phyloP scores from a whole-genome alignment of 2,329 filamentous ascomycete genomes.

The Penicillium sp. region DNA sequence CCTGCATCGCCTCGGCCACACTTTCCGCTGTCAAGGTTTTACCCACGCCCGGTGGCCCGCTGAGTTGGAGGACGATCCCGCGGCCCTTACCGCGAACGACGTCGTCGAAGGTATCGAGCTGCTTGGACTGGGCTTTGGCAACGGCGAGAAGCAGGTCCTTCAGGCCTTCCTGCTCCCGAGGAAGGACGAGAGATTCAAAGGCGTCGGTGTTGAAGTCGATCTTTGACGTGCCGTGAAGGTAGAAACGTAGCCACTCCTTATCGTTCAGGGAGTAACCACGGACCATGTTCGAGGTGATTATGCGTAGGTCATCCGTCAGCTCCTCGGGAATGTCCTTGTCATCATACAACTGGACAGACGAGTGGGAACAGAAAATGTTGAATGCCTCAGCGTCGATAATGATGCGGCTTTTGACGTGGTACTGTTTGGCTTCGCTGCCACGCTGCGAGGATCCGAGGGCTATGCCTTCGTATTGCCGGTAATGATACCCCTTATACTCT shows the following conservation, averaged over 20 bases:
- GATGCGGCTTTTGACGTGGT: slow-evolving; percentile 50
- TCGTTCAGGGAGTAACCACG: slow-evolving; percentile 52
- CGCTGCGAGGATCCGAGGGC: slow-evolving; percentile 33
- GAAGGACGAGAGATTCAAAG: slow-evolving; percentile 53
- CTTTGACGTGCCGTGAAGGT: slow-evolving; percentile 41
- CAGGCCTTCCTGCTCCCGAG: slow-evolving; percentile 38
- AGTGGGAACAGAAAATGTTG: slow-evolving; percentile 49
- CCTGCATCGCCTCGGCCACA: slow-evolving; percentile 53
- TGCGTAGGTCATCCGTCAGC: slow-evolving; percentile 44
- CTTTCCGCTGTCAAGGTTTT: slow-evolving; percentile 57
- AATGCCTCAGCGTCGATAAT: slow-evolving; percentile 56
- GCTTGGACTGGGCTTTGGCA: slow-evolving; percentile 45
- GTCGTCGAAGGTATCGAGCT: slow-evolving; percentile 49
- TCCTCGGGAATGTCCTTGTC: slow-evolving; percentile 20
- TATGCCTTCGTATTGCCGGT: slow-evolving; percentile 53
- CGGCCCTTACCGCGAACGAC: slow-evolving; percentile 55
- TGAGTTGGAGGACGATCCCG: slow-evolving; percentile 55
- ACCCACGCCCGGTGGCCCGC: slow-evolving; percentile 55
- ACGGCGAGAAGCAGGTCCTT: slow-evolving; percentile 53
- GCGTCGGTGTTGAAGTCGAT: slow-evolving; percentile 50
- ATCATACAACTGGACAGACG: slow-evolving; percentile 27
- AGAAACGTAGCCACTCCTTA: slow-evolving; percentile 41
- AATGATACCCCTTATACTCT: slow-evolving; percentile 51
- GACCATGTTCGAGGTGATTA: slow-evolving; percentile 45
- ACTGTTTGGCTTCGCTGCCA: slow-evolving; percentile 23